A percentile compares a stretch with the other conserved stretches of the same genome.
These are phyloP conservation scores for Flaveria ramosissima DNA, from an alignment of 129 eudicot genomes.

Conservation along the genomic window DNA sequence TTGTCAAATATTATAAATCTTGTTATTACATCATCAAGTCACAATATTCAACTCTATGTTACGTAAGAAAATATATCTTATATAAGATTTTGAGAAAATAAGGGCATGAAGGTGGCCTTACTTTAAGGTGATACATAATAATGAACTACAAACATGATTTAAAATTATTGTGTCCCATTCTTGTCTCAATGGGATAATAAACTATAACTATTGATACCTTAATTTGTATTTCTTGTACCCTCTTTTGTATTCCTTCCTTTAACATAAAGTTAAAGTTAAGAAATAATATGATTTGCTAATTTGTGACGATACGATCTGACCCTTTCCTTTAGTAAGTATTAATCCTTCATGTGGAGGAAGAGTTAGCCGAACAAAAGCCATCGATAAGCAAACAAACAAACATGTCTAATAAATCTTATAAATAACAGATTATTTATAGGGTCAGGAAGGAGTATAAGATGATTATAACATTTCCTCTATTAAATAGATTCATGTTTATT, in stretches of 20 bases:
- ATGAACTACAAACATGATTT: slow-evolving; percentile 24
- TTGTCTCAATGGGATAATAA: slow-evolving; percentile 40
- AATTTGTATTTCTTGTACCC: slow-evolving; percentile 40
- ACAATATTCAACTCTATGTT: neutral
- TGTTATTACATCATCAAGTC: neutral
- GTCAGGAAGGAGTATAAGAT: too few relatives aligned
- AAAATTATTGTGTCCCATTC: slow-evolving; percentile 36
- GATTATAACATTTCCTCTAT: too few relatives aligned
- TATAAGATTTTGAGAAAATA: neutral
- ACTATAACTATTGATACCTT: slow-evolving; percentile 27
- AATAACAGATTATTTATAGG: too few relatives aligned
- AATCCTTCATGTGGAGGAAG: neutral
- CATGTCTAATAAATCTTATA: too few relatives aligned
- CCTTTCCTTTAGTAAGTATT: neutral
- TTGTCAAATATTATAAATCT: neutral
- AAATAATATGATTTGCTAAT: neutral
- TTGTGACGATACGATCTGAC: neutral
- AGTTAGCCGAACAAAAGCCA: neutral
- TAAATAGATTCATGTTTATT: too few relatives aligned
- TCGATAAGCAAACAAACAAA: neutral
- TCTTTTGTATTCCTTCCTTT: slow-evolving; percentile 26
- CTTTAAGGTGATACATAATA: slow-evolving; percentile 25
- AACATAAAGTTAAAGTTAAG: slow-evolving; percentile 32
- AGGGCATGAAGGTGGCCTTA: slow-evolving; percentile 31
- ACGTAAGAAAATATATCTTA: slow-evolving; percentile 1